Base-by-base conservation (phyloP, 495 filamentous ascomycete species). In the Rhizodiscina lignyota region DNA sequence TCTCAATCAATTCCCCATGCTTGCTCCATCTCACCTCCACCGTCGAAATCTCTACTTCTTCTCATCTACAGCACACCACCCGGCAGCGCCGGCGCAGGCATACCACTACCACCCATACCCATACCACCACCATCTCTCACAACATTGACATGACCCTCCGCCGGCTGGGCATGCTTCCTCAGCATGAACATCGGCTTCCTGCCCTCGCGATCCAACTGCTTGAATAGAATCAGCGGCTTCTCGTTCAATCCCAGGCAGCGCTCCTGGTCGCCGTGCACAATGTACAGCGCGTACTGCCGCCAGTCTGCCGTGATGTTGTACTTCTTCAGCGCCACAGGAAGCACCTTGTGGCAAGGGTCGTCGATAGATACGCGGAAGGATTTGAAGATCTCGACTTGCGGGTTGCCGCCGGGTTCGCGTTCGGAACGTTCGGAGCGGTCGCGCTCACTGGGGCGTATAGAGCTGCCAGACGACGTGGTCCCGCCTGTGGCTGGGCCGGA, bases 131-230 rank as follows among this genome's bases (percentile, higher is more conserved):
- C 24, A 6, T 27, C 8, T 8, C 13, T 27, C 6, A 40, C 35
- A 26, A 22, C 20, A 20, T 35, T 44, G 8, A 47, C 45, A 32
- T 52, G 48, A 3, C 56, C 56, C 27, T 58, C 56, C 18, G 39
- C 40, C 34, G 56, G 56, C 34, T 45, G 54, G 2, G 63, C 63
- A 42, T 65, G 67, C 55, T 81, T 82, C 32, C 89, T 62, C 27
- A 97, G 57, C 89, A 97, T 97, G 51, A 96, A 97, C 89, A 97
- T 96, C 21, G 89, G 89, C 51, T 97, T 97, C 54, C 83, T 76
- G 10, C 91, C 91, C 58, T 97, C 89, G 47, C 79, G 82, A 53
- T 94, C 85, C 30, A 96, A 62, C 48, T 94, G 86, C 61, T 97
- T 97, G 63, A 97, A 97, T 39, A 97, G 61, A 38, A 93, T 83